Conservation (phyloP, 345 rosid species). For the Iberis pinnata region DNA sequence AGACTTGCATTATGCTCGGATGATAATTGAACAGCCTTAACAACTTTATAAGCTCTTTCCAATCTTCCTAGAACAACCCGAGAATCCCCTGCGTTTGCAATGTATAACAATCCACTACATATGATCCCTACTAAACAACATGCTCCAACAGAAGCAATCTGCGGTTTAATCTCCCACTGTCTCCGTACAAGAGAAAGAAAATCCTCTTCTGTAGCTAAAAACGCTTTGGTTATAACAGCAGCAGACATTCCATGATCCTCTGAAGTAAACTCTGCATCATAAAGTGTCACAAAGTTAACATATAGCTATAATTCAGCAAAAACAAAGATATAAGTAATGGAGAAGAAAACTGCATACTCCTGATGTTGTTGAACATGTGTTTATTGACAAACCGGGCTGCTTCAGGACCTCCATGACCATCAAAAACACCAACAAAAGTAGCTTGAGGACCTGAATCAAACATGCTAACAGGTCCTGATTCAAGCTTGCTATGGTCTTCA, state of each 20-base stretch:
- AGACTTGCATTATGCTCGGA: conserved; percentile 50
- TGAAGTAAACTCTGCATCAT: conserved; percentile 69
- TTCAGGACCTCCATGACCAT: conserved; percentile 39
- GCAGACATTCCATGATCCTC: conserved; percentile 82
- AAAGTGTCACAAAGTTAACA: conserved; percentile 35
- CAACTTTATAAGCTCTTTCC: conserved; percentile 33
- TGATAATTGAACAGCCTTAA: conserved; percentile 47
- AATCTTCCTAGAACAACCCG: conserved; percentile 48
- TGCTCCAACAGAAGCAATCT: conserved; percentile 55
- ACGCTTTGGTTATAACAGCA: conserved; percentile 39
- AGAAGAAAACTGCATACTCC: conserved; percentile 17
- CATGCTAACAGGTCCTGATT: conserved; percentile 31
- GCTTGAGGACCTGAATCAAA: conserved; percentile 34
- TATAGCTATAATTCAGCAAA: background rate
- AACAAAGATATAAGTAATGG: background rate
- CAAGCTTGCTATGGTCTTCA: conserved; percentile 34
- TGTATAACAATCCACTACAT: conserved; percentile 42
- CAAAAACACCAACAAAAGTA: conserved; percentile 35
- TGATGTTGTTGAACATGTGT: conserved; percentile 28
- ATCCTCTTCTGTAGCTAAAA: conserved; percentile 32
- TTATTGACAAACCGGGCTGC: conserved; percentile 33
- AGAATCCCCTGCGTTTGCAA: conserved; percentile 57
- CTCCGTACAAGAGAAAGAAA: conserved; percentile 34
- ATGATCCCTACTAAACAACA: conserved; percentile 55
- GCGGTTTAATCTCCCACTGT: conserved; percentile 41